phyloP scores from a whole-genome alignment of 2,329 filamentous ascomycete genomes.

The Cordyceps javanica region DNA sequence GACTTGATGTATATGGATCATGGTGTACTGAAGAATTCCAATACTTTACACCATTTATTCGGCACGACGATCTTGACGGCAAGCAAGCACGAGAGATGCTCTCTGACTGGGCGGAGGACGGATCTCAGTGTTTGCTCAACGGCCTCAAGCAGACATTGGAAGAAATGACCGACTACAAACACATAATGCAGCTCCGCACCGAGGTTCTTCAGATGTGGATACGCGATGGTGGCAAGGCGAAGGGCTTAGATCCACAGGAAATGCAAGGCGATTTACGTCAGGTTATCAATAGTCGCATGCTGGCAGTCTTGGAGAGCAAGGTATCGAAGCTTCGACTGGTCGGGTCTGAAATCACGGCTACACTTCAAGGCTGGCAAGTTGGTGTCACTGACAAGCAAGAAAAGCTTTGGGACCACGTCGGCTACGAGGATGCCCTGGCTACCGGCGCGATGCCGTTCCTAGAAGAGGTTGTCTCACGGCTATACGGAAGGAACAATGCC shows the following conservation, averaged over 20 bases:
- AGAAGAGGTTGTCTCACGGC: slow-evolving; percentile 58
- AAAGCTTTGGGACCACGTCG: slow-evolving; percentile 61
- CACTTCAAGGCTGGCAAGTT: slow-evolving; percentile 54
- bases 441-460: slow-evolving; percentile 64
- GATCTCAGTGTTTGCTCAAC: slow-evolving; percentile 52
- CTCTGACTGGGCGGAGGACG: slow-evolving; percentile 56
- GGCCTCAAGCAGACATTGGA: slow-evolving; percentile 56
- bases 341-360: slow-evolving; percentile 55
- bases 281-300: slow-evolving; percentile 62
- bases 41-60: slow-evolving; percentile 81
- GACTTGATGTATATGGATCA: slow-evolving; percentile 68
- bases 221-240: slow-evolving; percentile 55
- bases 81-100: slow-evolving; percentile 55
- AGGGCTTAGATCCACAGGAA: slow-evolving; percentile 60
- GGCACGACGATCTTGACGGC: slow-evolving; percentile 67
- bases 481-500: slow-evolving; percentile 65
- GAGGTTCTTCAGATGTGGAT: slow-evolving; percentile 72
- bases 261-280: slow-evolving; percentile 64
- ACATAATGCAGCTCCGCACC: slow-evolving; percentile 63
- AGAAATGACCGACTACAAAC: slow-evolving; percentile 57
- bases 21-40: slow-evolving; percentile 81
- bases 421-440: slow-evolving; percentile 59
- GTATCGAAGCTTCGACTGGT: slow-evolving; percentile 59
- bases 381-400: slow-evolving; percentile 43
- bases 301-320: slow-evolving; percentile 56